These are phyloP conservation scores for Amphichorda felina DNA, from an alignment of 2,329 filamentous ascomycete genomes.

Conservation along the genomic window DNA sequence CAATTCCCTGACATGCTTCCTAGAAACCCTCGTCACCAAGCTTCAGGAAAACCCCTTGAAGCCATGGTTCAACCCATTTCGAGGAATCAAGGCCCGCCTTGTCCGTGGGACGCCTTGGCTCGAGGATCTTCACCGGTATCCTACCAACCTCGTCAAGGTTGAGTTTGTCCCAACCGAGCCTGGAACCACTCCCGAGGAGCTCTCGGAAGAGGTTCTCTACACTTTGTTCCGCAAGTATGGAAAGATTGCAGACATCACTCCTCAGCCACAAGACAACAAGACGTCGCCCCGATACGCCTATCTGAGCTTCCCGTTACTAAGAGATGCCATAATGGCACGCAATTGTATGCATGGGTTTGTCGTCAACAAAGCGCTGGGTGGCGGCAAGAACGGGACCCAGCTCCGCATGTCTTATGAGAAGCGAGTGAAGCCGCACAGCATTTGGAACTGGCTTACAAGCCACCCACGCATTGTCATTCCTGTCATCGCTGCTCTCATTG, in stretches of 20 bases:
- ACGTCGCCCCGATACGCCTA: constrained; percentile 68
- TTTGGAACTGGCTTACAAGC: constrained; percentile 76
- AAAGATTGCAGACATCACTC: constrained; percentile 74
- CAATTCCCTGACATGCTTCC: constrained; percentile 1
- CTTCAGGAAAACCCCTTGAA: constrained; percentile 61
- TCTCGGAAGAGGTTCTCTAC: constrained; percentile 81
- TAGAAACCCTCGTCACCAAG: constrained; percentile 44
- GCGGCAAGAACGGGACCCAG: constrained; percentile 63
- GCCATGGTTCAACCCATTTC: constrained; percentile 84
- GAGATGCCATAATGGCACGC: constrained; percentile 75
- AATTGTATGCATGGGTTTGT: constrained; percentile 85
- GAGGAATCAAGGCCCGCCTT: constrained; percentile 54
- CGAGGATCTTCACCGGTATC: constrained; percentile 79
- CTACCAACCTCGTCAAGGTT: constrained; percentile 62
- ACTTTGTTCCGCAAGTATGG: constrained; percentile 82
- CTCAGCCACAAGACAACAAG: constrained; percentile 80
- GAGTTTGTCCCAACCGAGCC: constrained; percentile 71
- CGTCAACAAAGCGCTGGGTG: constrained; percentile 56
- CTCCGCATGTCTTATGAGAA: constrained; percentile 77
- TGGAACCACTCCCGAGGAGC: constrained; percentile 60
- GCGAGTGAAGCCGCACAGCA: constrained; percentile 62
- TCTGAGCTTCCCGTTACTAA: constrained; percentile 61
- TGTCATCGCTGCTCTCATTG: constrained; percentile 65
- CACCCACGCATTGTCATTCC: constrained; percentile 88
- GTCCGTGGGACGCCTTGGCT: constrained; percentile 87